Evolutionary conservation across 2,329 filamentous ascomycete species (phyloP).

Genomic region (Colletotrichum neosansevieriae): DNA sequence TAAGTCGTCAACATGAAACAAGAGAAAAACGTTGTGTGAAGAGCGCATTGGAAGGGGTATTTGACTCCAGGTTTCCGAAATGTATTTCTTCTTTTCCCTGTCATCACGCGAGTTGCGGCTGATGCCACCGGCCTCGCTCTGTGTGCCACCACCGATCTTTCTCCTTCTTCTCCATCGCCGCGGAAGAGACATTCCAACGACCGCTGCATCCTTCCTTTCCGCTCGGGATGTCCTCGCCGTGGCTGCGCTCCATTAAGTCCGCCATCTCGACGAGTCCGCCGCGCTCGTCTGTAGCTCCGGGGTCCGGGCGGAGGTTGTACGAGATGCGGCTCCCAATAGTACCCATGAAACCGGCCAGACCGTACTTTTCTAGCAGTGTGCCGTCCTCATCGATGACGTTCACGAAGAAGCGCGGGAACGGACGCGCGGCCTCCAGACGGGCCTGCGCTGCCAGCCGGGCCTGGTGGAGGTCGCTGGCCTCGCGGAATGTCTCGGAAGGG

Average conservation of each 20-base stretch:
- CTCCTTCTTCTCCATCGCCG: conserved; percentile 58
- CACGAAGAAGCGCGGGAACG: conserved; percentile 67
- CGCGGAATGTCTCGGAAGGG: conserved; percentile 41
- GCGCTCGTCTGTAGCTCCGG: conserved; percentile 66
- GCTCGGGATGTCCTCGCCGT: conserved; percentile 57
- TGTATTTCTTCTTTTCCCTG: background rate
- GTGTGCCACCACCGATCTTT: conserved; percentile 65
- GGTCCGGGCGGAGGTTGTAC: conserved; percentile 71
- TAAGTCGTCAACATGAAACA: conserved; percentile 9
- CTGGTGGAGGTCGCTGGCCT: conserved; percentile 59
- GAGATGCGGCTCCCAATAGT: conserved; percentile 67
- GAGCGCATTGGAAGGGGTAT: background rate
- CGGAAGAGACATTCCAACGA: conserved; percentile 58
- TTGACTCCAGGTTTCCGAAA: background rate
- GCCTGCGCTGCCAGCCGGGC: conserved; percentile 74
- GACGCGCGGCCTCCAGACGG: conserved; percentile 70
- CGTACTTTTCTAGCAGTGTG: conserved; percentile 62
- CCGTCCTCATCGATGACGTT: conserved; percentile 68
- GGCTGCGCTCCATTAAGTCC: conserved; percentile 59
- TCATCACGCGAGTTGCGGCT: conserved; percentile 41
- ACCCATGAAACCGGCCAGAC: conserved; percentile 73
- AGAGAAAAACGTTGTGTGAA: background rate
- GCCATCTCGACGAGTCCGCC: conserved; percentile 66
- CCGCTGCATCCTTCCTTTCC: conserved; percentile 58
- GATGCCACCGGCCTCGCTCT: conserved; percentile 60